Base-by-base conservation (phyloP, 441 rosid genomes). In the Jatropha podagrica region DNA sequence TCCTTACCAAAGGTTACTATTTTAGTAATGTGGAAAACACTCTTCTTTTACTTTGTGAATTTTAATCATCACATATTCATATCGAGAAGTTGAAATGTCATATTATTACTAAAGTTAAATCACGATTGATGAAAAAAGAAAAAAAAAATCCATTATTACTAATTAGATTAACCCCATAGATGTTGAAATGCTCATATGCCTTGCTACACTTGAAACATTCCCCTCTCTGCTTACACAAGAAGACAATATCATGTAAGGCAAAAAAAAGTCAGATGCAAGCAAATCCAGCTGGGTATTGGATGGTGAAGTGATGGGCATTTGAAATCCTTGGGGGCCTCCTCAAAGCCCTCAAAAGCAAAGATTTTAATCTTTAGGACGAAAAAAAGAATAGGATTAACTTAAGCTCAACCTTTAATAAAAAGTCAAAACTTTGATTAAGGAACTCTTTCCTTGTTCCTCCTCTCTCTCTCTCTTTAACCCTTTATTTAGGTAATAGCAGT, bases 201-300 rank as follows among this genome's bases (percentile, higher is more conserved):
- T 37, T 32, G 1, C 27, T 27, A 32, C n/a, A 69, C 62, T 61
- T 15, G 26, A 20, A 56, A 55, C 64, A 23, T 68, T 26, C 71
- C 41, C 58, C 71, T 27, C 58, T 12, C 2, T 68, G 20, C 71
- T 49, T 26, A 26, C 42, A 71, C 8, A 15, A 13, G 23, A 55
- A 40, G 65, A 13, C 65, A 15, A 71, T 9, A 56, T 26, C 5
- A 23, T 13, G 14, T 15, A 23, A 27, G 54, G 65, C 23, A 15
- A 20, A 56, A 12, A 70, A 58, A 9, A 55, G 65, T 56, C 2
- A 13, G 7, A 13, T 13, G 52, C 65, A 23, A 56, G 65, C 49
- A 71, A 71, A 4, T 59, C 52, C 64, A 71, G 65, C 74, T 56
- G n/a, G 49, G 48, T 38, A 41, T 40, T 56, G 54, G 20, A 20